Percentiles rank a stretch among this genome's conserved stretches.
These are phyloP conservation scores for Geranium rotundifolium DNA, from an alignment of 345 rosid genomes.

Conservation along the genomic window DNA sequence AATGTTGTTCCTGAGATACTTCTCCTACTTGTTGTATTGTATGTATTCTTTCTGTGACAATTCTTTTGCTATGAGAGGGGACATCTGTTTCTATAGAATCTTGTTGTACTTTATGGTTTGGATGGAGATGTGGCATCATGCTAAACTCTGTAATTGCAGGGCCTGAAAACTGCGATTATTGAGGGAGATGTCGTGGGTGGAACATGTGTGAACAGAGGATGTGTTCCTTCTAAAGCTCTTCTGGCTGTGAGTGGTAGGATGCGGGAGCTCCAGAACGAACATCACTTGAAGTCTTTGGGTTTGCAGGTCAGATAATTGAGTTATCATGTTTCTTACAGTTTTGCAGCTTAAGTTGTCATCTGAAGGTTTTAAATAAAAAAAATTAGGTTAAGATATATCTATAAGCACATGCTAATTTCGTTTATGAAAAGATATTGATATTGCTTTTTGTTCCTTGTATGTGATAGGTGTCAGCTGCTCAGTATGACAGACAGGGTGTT, in stretches of 20 bases:
- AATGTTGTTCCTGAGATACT: no score
- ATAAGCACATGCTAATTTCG: no score
- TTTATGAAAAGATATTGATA: background rate
- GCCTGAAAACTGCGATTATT: constrained; percentile 84
- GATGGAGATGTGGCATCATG: background rate
- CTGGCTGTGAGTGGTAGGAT: constrained; percentile 92
- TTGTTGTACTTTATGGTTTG: background rate
- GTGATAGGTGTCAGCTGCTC: constrained; percentile 78
- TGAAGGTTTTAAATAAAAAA: background rate
- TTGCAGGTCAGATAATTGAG: constrained; percentile 49
- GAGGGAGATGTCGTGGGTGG: constrained; percentile 99
- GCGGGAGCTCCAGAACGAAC: constrained; percentile 91
- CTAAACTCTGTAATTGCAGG: constrained; percentile 27
- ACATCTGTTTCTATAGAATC: no score
- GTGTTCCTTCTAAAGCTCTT: constrained; percentile 98
- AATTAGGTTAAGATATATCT: no score
- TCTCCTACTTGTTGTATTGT: no score
- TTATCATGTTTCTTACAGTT: background rate
- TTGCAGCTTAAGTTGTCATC: no score
- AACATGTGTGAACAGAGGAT: constrained; percentile 95
- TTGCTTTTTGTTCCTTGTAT: constrained; percentile 2
- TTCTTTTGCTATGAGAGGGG: background rate
- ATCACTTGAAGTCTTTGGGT: constrained; percentile 91
- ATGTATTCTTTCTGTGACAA: background rate
- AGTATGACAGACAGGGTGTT: constrained; percentile 89